Evolutionary conservation across 2,329 filamentous ascomycete genomes (phyloP), one percentile per base, ranked within the genome.

Genomic region (Rhexocercosporidium sp.): DNA sequence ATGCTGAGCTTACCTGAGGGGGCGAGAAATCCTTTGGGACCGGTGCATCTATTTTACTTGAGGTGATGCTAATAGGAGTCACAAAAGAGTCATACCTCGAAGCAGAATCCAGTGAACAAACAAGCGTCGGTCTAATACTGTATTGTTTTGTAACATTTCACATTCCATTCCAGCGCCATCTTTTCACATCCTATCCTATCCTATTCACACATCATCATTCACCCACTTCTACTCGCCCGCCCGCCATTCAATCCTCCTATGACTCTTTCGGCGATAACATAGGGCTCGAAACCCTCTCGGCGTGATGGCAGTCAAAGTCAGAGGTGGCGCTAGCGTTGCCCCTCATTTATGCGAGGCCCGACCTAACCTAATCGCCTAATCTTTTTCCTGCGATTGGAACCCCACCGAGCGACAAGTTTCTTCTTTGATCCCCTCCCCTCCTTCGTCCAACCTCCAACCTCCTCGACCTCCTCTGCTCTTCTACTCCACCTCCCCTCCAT

Each of bases 401-500:
- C 64, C 56, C 64, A 60, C 56, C 57, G 27, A 20, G 34, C 61
- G 51, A 53, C 53, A 47, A 61, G 53, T 62, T 57, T 62, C 60
- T 66, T 49, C 54, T 53, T n/a, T 54, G 62, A 59, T 44, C 60
- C 34, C 8, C 34, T 9, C 8, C 34, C 34, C 34, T 37, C 34
- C 34, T 11, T 6, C 3, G 31, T 37, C 47, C 49, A 51, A 56
- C 56, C 61, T 37, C 47, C 49, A 51, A 56, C 56, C 61, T 65
- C 63, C 59, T 57, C 66, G 49, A 64, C 65, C 59, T 67, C 66
- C 25, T 59, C 62, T 53, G 67, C 53, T 44, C 66, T 69, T 59
- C 59, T 66, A 59, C 70, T 72, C 68, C 64, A 65, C 59, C 65
- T 61, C 64, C 64, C 67, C 70, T 67, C 66, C 66, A 56, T 62